Base-by-base conservation (phyloP, 2,329 filamentous ascomycete genomes). In the Aspergillus ibericus region DNA sequence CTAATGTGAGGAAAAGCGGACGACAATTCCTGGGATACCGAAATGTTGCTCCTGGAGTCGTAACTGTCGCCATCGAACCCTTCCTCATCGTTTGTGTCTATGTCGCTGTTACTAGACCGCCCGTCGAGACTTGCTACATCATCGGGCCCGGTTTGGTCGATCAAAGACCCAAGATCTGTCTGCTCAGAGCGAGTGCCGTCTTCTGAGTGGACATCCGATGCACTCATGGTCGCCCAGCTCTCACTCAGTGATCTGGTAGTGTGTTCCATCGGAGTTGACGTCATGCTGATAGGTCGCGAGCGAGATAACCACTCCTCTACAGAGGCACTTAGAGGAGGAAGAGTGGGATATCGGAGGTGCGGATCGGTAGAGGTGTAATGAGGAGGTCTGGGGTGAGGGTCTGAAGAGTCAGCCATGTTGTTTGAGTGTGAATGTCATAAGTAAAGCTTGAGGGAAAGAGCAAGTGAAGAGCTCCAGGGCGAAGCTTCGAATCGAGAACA, bases 201-300 rank as follows among this genome's bases (percentile, higher is more conserved):
- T 57, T 80, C 77, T 2, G 77, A 78, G 52, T 77, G 74, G 20
- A 72, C 67, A 59, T 80, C 78, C 16, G 75, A 75, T n/a, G 70
- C 71, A 54, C 75, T 77, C 58, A 80, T 66, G 2, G 75, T 78
- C 18, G 78, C 76, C 78, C 78, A 80, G 63, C 78, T 80, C 55
- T 80, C 78, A 56, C 76, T 77, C 59, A 80, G 66, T 10, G 75
- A 70, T 61, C 71, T 64, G 51, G 63, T 32, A 3, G 66, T 60
- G 29, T 68, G 67, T 10, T 73, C 69, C 13, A 63, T 54, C n/a
- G 61, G 60, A 52, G 69, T 70, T 66, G 73, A 75, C 64, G 73
- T 72, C 76, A 78, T 78, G 59, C 62, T 70, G 63, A 75, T 68
- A n/a, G 73, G 75, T 54, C 72, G 71, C 53, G 76, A 78, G 47